A percentile compares a stretch with the other conserved stretches of the same genome.
Conservation (phyloP, 192 early-diverging fungal genomes). For the Backusella macrospora region DNA sequence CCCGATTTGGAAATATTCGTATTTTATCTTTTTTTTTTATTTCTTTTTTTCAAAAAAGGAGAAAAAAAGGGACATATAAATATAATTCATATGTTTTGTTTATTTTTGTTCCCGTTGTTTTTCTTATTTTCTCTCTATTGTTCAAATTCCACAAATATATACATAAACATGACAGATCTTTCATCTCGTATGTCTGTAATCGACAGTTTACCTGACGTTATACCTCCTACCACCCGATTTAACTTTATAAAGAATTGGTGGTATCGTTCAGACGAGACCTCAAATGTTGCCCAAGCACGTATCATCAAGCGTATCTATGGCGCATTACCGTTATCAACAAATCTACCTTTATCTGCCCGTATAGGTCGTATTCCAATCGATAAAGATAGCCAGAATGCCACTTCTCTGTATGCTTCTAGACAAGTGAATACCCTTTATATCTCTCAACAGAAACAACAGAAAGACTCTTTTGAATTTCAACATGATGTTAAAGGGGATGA, state of each 20-base stretch:
- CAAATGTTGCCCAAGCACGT: slow-evolving; percentile 56
- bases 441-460: neutral
- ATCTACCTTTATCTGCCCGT: neutral
- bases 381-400: neutral
- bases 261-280: slow-evolving; percentile 40
- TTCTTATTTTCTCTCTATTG: neutral
- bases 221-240: slow-evolving; percentile 37
- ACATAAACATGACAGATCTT: neutral
- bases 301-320: slow-evolving; percentile 55
- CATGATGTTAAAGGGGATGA: neutral
- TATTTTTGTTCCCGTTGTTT: too few relatives aligned
- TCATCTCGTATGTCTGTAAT: neutral
- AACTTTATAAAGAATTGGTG: slow-evolving; percentile 44
- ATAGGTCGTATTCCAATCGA: slow-evolving; percentile 7
- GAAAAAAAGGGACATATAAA: neutral
- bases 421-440: slow-evolving; percentile 19
- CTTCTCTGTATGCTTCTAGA: slow-evolving; percentile 34
- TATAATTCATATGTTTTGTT: too few relatives aligned
- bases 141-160: neutral
- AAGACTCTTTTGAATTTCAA: slow-evolving; percentile 2
- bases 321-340: neutral
- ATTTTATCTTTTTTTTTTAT: neutral
- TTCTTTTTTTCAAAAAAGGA: neutral
- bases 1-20: neutral
- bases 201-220: slow-evolving; percentile 27